phyloP scores from a whole-genome alignment of 352 stramenopile species.

The Globisporangium spinosum region DNA sequence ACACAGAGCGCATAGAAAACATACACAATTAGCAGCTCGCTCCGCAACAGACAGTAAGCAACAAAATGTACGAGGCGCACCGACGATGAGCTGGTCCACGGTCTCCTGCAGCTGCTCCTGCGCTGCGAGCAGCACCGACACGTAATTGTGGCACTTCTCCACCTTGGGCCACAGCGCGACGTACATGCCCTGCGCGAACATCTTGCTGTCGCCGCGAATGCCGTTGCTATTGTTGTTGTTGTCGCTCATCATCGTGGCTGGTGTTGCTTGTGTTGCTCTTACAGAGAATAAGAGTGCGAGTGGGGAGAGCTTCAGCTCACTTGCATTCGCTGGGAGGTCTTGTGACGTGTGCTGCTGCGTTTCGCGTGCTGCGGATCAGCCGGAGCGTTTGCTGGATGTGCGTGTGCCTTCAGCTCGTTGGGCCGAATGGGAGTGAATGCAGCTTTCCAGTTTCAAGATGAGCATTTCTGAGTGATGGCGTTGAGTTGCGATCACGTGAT shows the following conservation, averaged over 20 bases:
- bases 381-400: neutral
- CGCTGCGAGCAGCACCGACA: conserved; percentile 58
- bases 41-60: neutral
- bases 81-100: conserved; percentile 53
- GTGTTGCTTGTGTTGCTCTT: neutral
- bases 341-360: neutral
- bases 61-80: conserved; percentile 20
- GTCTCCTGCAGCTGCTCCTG: conserved; percentile 73
- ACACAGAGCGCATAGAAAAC: neutral
- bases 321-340: neutral
- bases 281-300: neutral
- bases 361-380: neutral
- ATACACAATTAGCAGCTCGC: neutral
- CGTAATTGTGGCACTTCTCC: conserved; percentile 76
- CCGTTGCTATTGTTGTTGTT: neutral
- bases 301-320: neutral
- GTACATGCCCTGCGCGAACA: conserved; percentile 77
- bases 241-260: conserved; percentile 14
- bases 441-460: neutral
- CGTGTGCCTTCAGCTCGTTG: neutral
- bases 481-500: too few species aligned
- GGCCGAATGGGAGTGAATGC: neutral
- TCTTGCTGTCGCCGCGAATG: conserved; percentile 1
- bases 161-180: conserved; percentile 81
- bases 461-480: too few species aligned